A percentile compares a stretch with the other conserved stretches of the same genome.
phyloP scores from a whole-genome alignment of 208 protist genomes.

The Tritrichomonas musculus region DNA sequence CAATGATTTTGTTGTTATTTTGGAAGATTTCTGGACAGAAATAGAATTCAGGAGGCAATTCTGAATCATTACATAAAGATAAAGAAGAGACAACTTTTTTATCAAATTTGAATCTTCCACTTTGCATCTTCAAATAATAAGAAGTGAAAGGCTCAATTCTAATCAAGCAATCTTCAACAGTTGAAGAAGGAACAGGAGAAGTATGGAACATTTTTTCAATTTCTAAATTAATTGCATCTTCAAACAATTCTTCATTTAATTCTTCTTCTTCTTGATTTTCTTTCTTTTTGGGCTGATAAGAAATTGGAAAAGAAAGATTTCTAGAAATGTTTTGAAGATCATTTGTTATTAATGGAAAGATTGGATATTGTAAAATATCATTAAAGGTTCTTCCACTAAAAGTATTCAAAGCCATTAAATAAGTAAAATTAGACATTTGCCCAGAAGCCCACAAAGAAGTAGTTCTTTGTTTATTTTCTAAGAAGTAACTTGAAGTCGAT shows the following conservation, averaged over 20 bases:
- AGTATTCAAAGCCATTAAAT: neutral
- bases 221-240: neutral
- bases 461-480: neutral
- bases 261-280: neutral
- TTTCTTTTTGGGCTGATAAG: neutral
- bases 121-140: neutral
- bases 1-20: constrained; percentile 46
- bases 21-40: constrained; percentile 56
- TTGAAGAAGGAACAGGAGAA: neutral
- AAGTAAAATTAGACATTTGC: neutral
- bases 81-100: neutral
- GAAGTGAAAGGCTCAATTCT: constrained; percentile 17
- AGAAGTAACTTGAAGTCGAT: neutral
- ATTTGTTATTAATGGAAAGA: neutral
- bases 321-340: neutral
- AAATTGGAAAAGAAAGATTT: neutral
- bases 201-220: neutral
- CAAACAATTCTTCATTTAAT: neutral
- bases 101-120: neutral
- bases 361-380: neutral
- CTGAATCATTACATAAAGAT: neutral
- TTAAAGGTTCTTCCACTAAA: neutral
- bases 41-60: constrained; percentile 61
- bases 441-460: neutral
- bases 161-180: neutral